These are phyloP conservation scores for Colletotrichum ledebouriae DNA, from an alignment of 2,329 filamentous ascomycete species.

Conservation along the genomic window DNA sequence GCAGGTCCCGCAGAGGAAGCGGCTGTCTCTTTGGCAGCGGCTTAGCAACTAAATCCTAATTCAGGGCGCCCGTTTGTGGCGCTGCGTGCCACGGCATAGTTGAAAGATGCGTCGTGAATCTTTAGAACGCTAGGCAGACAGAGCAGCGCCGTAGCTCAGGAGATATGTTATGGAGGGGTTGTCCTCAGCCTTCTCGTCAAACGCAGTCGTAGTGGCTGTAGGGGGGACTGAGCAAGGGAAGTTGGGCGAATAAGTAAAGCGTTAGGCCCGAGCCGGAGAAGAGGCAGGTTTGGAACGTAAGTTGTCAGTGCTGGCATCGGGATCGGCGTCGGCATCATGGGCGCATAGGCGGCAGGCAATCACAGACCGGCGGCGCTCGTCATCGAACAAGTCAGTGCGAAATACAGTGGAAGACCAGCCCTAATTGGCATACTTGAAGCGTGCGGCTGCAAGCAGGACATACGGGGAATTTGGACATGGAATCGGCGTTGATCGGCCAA, in stretches of 20 bases:
- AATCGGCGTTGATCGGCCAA: neutral
- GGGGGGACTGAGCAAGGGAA: no score
- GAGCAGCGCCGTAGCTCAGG: neutral
- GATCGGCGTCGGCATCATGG: neutral
- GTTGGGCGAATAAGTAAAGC: neutral
- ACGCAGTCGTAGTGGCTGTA: no score
- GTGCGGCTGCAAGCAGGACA: neutral
- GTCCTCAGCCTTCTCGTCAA: no score
- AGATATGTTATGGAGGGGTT: constrained; percentile 1
- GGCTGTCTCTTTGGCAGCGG: neutral
- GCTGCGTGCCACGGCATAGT: neutral
- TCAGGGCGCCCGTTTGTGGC: neutral
- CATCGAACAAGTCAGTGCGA: constrained; percentile 1
- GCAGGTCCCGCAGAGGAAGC: neutral
- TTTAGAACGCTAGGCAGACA: constrained; percentile 1
- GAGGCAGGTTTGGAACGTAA: neutral
- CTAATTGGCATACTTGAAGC: neutral
- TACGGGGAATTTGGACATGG: neutral
- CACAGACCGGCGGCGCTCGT: neutral
- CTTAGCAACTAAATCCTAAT: neutral
- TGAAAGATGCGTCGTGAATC: neutral
- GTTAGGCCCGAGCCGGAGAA: neutral
- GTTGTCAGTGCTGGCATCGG: neutral
- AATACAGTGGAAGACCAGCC: neutral
- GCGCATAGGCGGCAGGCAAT: neutral